Base-by-base conservation (phyloP, 352 stramenopile genomes). In the Aphanomyces invadans region DNA sequence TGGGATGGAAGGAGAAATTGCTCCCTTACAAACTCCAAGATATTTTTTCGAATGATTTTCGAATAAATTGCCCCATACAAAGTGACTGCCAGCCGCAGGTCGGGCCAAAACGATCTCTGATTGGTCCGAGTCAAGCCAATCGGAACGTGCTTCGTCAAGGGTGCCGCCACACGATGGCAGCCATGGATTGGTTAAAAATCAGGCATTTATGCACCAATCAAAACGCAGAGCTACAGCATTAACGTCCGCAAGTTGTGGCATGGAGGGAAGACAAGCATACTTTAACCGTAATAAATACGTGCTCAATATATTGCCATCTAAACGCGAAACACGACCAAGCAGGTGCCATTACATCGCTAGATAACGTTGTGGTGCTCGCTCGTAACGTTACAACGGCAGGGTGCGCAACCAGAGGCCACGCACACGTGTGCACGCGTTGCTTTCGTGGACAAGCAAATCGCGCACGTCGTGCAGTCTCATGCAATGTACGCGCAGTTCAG, bases 111-210 rank as follows among this genome's bases (percentile, higher is more conserved):
- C 25, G 29, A 11, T 23, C 11, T n/a, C 55, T 12, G 9, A 3
- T 64, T 64, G 19, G 25, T 32, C 29, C 26, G 33, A 26, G 17
- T 51, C 25, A 21, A 57, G 26, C 60, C 60, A 67, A 67, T 67
- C 49, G 11, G 7, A 59, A 42, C n/a, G 23, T 67, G 60, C 60
- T 67, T 67, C 60, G 60, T 67, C 60, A 67, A 67, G 55, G 9
- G 9, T 26, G 12, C 36, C 36, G 7, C 7, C 7, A 7, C 36
- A 15, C 36, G 36, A 26, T 52, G 21, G 44, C 29, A 38, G 21
- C 7, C 11, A 38, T 2, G n/a, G 0, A 57, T 57, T 57, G 49
- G 49, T 12, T 57, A 33, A 36, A 57, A 57, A 33, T n/a, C 15
- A 1, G 9, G 7, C 12, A 57, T 33, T 57, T 57, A 23, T 42